phyloP scores from a whole-genome alignment of 129 eudicot genomes.

The Centella asiatica region DNA sequence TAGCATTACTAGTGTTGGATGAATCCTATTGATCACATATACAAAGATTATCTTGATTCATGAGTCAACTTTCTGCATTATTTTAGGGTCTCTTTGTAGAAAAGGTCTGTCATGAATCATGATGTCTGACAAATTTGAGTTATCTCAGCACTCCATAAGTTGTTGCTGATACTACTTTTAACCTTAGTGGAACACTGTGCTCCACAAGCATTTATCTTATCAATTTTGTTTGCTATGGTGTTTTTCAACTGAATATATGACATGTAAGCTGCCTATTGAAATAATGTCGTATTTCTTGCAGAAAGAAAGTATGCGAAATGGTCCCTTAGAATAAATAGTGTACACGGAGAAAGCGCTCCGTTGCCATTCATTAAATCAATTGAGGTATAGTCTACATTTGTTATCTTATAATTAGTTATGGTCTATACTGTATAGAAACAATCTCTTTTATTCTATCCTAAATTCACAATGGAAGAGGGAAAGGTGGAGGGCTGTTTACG shows the following conservation, averaged over 20 bases:
- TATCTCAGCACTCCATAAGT: neutral
- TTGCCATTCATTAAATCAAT: slow-evolving; percentile 55
- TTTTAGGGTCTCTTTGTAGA: neutral
- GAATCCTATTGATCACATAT: too few species aligned
- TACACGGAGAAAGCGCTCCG: slow-evolving; percentile 61
- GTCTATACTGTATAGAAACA: neutral
- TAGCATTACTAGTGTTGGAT: too few species aligned
- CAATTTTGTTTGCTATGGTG: neutral
- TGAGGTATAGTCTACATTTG: slow-evolving; percentile 28
- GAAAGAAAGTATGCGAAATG: slow-evolving; percentile 49
- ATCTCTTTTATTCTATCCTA: neutral
- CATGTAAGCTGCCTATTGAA: neutral
- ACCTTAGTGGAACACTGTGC: neutral
- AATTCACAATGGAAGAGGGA: too few species aligned
- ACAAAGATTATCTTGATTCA: too few species aligned
- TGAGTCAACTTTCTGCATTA: too few species aligned
- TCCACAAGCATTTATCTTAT: neutral
- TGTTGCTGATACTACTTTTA: neutral
- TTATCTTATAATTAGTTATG: neutral
- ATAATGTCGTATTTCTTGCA: slow-evolving; percentile 17
- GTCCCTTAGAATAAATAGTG: slow-evolving; percentile 50
- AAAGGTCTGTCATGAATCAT: neutral
- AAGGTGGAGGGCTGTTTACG: neutral
- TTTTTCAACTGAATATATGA: neutral
- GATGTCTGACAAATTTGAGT: neutral